phyloP scores from a whole-genome alignment of 2,329 filamentous ascomycete genomes.

The Ilyonectria robusta region DNA sequence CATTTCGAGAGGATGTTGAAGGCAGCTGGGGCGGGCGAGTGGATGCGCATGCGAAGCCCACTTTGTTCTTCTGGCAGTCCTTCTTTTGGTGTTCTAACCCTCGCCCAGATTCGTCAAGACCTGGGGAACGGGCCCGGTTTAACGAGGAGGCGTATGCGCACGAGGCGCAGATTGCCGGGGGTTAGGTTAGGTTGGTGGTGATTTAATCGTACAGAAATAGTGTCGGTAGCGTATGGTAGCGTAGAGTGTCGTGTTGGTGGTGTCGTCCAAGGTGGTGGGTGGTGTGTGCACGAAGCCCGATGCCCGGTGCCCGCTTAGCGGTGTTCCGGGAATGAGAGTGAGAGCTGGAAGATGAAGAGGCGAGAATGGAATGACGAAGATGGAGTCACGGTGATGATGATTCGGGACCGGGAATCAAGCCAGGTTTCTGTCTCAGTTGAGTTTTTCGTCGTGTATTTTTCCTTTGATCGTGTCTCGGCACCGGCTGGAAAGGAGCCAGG shows the following conservation, averaged over 20 bases:
- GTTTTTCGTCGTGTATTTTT: background rate
- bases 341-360: constrained; percentile 9
- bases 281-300: constrained; percentile 6
- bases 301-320: background rate
- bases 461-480: constrained; percentile 13
- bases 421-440: background rate
- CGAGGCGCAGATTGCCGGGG: constrained; percentile 38
- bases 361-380: background rate
- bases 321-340: background rate
- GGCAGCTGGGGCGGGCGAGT: background rate
- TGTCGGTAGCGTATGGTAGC: constrained; percentile 8
- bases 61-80: constrained; percentile 3
- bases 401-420: constrained; percentile 12
- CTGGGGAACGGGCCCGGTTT: constrained; percentile 34
- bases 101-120: constrained; percentile 5
- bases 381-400: background rate
- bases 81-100: background rate
- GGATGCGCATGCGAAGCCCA: constrained; percentile 17
- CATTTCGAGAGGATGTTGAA: constrained; percentile 55
- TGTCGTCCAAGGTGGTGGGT: background rate
- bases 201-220: constrained; percentile 36
- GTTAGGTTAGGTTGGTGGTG: constrained; percentile 10
- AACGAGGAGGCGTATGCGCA: constrained; percentile 32
- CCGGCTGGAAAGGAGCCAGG: background rate
- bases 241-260: constrained; percentile 6